phyloP scores from a whole-genome alignment of 2,329 filamentous ascomycete species.

The Aspergillus floridensis region DNA sequence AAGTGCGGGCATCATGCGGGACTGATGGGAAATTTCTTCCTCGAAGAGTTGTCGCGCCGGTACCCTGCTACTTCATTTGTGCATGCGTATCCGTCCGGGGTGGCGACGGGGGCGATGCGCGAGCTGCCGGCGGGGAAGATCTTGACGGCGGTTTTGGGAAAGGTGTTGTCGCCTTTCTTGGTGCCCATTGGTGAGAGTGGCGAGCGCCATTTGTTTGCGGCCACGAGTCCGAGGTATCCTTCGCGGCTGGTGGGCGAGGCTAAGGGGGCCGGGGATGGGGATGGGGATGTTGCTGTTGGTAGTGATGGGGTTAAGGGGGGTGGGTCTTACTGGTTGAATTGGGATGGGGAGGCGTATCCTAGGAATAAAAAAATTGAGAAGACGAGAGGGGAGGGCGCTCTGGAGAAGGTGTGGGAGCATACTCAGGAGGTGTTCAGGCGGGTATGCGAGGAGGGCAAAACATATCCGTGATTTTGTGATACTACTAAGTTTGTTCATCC shows the following conservation, averaged over 20 bases:
- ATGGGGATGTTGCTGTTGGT: conserved; percentile 10
- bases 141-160: conserved; percentile 6
- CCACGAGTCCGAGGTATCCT: conserved; percentile 32
- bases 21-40: conserved; percentile 37
- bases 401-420: conserved; percentile 16
- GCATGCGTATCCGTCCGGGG: conserved; percentile 43
- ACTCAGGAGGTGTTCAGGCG: conserved; percentile 14
- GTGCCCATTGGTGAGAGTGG: conserved; percentile 38
- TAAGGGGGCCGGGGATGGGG: conserved; percentile 6
- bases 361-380: conserved; percentile 6
- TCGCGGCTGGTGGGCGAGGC: conserved; percentile 4
- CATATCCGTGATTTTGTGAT: not conserved
- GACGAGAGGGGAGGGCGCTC: conserved; percentile 8
- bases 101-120: conserved; percentile 38
- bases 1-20: conserved; percentile 40
- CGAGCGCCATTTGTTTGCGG: conserved; percentile 45
- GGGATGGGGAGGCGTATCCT: conserved; percentile 14
- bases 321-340: conserved; percentile 19
- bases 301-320: conserved; percentile 15
- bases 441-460: not conserved
- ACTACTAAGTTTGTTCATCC: not conserved
- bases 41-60: conserved; percentile 33
- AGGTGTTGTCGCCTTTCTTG: conserved; percentile 18
- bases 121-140: conserved; percentile 36
- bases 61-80: conserved; percentile 33